These are phyloP conservation scores for Aspergillus thermomutatus DNA, from an alignment of 2,329 filamentous ascomycete species.

Conservation along the genomic window DNA sequence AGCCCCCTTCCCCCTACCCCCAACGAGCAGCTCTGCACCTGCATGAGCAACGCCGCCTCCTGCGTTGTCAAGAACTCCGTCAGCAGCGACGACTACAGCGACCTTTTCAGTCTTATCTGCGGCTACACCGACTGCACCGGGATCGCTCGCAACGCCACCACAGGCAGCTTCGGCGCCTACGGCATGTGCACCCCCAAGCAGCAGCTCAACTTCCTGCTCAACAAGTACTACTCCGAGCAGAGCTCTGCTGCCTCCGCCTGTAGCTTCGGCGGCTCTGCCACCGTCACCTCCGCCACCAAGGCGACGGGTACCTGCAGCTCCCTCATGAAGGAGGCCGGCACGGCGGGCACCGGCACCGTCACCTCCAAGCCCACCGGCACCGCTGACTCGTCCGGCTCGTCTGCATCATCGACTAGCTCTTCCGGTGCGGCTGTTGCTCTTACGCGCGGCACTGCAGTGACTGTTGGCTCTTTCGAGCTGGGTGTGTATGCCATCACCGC, in stretches of 20 bases:
- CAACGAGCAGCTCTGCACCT: conserved; percentile 72
- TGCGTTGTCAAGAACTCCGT: conserved; percentile 64
- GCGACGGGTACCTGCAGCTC: conserved; percentile 33
- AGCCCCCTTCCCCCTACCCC: conserved; percentile 73
- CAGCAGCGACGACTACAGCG: conserved; percentile 55
- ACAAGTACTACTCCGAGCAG: conserved; percentile 32
- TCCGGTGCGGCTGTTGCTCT: conserved; percentile 27
- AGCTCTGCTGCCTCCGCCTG: conserved; percentile 37
- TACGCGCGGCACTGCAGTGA: conserved; percentile 22
- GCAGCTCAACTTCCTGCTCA: conserved; percentile 43
- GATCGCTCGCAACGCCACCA: conserved; percentile 37
- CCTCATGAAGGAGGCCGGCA: conserved; percentile 37
- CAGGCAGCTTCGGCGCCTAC: conserved; percentile 44
- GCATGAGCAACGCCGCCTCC: conserved; percentile 70
- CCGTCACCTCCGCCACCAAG: conserved; percentile 27
- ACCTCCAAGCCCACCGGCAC: conserved; percentile 28
- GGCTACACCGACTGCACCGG: conserved; percentile 39
- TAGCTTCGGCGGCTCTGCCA: conserved; percentile 41
- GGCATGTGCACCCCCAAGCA: conserved; percentile 40
- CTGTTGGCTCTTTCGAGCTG: conserved; percentile 34
- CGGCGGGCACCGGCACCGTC: conserved; percentile 35
- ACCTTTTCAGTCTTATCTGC: conserved; percentile 61
- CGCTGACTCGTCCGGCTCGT: conserved; percentile 11
- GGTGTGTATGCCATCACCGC: conserved; percentile 38
- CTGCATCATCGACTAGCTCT: conserved; percentile 15